Evolutionary conservation across 2,329 filamentous ascomycete species (phyloP).

Genomic region (Aspergillus ochraceoroseus): DNA sequence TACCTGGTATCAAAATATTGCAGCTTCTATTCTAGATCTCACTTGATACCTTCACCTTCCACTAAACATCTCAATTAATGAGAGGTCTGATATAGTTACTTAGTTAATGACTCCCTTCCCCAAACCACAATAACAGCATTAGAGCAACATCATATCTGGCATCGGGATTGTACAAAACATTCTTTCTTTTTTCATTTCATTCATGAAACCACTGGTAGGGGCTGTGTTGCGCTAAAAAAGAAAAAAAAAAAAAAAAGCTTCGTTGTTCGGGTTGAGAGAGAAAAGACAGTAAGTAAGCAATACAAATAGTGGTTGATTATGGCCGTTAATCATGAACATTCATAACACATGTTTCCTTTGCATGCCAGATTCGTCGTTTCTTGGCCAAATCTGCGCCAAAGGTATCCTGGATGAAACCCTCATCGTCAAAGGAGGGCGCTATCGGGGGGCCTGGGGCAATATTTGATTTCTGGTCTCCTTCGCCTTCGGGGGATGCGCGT

Average conservation of each 20-base stretch:
- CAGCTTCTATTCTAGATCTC: too few species aligned
- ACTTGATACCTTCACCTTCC: too few species aligned
- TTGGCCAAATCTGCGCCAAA: constrained; percentile 39
- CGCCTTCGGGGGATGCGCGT: constrained; percentile 19
- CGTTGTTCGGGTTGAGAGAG: too few species aligned
- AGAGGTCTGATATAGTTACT: too few species aligned
- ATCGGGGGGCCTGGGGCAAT: not conserved
- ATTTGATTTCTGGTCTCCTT: constrained; percentile 12
- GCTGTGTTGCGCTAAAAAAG: not conserved
- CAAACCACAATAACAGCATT: too few species aligned
- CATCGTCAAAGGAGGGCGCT: constrained; percentile 22
- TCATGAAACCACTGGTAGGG: too few species aligned
- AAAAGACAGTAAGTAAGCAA: too few species aligned
- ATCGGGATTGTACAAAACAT: constrained; percentile 5
- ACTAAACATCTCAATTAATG: too few species aligned
- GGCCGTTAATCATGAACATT: constrained; percentile 32
- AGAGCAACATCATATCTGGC: too few species aligned
- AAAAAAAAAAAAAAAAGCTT: too few species aligned
- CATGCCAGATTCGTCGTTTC: constrained; percentile 44
- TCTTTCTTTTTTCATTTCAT: constrained; percentile 4
- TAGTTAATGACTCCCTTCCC: too few species aligned
- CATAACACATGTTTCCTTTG: constrained; percentile 44
- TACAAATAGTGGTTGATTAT: not conserved
- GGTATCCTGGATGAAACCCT: constrained; percentile 34
- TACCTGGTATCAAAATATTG: constrained; percentile 1